Base-by-base conservation (phyloP, 805 yeast genomes). In the Saccharomycopsis olivae region DNA sequence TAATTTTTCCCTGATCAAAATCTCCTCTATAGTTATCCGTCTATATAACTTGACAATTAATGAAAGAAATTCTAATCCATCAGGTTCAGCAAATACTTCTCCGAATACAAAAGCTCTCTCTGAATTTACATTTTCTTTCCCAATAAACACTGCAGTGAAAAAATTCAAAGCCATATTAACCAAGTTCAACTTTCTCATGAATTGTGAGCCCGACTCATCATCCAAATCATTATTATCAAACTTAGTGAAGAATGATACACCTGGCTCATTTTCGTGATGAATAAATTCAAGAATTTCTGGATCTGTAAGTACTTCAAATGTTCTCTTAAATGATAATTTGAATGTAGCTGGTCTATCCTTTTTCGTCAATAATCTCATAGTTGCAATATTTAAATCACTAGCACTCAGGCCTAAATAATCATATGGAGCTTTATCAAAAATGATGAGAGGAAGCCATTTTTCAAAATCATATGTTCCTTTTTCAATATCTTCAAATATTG, bases 1-100 rank as follows among this genome's bases (percentile, higher is more conserved):
- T 41, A 75, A 61, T 2, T 53, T 47, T 0, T 68, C 50, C 27
- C 78, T 68, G 5, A 79, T 50, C 3, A 62, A 50, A 39, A 68
- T 67, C 47, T 80, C 88, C 55, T 81, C 92, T 10, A 69, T 46
- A 0, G 73, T 61, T 14, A 70, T 57, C 43, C 79, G 63, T 42
- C 69, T 60, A 38, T 73, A 64, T n/a, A 80, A 53, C 20, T 53
- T 40, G 0, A 70, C 66, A 33, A 80, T 52, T 24, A 62, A 57
- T 11, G 54, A 47, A 8, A 78, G 47, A 3, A 73, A 25, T 1
- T 52, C 44, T 13, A 65, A 49, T 2, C 79, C 78, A 14, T 50
- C 47, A 1, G 60, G 63, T 2, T 57, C 55, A 2, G 68, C 64
- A 50, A 72, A 68, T 4, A 61, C 51, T 10, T 28, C 30, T 9